A percentile compares a stretch with the other conserved stretches of the same genome.
Evolutionary conservation across 805 yeast species (phyloP).

Genomic region (Pichia californica): DNA sequence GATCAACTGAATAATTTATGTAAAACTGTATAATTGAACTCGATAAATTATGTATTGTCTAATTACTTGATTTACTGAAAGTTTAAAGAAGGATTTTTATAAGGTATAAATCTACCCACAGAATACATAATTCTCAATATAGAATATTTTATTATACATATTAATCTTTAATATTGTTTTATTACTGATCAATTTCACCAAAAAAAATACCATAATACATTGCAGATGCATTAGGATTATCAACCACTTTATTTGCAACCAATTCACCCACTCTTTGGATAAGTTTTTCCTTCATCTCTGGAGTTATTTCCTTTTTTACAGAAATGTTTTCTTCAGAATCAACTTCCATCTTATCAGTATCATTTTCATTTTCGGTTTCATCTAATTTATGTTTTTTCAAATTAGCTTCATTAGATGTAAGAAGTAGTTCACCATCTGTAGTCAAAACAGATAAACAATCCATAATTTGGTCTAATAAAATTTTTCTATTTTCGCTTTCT

Average conservation of each 20-base stretch:
- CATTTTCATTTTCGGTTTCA: constrained; percentile 29
- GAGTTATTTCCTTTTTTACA: constrained; percentile 16
- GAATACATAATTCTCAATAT: too few species aligned
- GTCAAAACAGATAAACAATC: constrained; percentile 49
- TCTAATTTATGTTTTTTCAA: constrained; percentile 12
- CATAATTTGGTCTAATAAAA: constrained; percentile 41
- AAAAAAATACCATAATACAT: constrained; percentile 64
- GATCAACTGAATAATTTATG: constrained; percentile 7
- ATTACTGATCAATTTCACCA: too few species aligned
- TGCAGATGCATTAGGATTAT: constrained; percentile 42
- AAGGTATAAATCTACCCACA: too few species aligned
- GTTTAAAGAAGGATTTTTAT: too few species aligned
- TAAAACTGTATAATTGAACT: too few species aligned
- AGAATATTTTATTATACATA: too few species aligned
- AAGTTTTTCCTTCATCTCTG: constrained; percentile 35
- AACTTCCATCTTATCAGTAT: constrained; percentile 21
- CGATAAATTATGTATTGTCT: too few species aligned
- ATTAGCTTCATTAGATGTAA: background rate
- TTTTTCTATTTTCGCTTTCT: constrained; percentile 18
- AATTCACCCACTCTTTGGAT: constrained; percentile 54
- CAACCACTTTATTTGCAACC: constrained; percentile 43
- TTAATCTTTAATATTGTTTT: too few species aligned
- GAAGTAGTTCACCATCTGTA: constrained; percentile 25
- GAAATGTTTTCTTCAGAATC: constrained; percentile 15
- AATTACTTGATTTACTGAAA: too few species aligned